Percentiles rank a stretch among this genome's conserved stretches.
These are phyloP conservation scores for Botrytis pseudocinerea DNA, from an alignment of 2,329 filamentous ascomycete species.

Conservation along the genomic window DNA sequence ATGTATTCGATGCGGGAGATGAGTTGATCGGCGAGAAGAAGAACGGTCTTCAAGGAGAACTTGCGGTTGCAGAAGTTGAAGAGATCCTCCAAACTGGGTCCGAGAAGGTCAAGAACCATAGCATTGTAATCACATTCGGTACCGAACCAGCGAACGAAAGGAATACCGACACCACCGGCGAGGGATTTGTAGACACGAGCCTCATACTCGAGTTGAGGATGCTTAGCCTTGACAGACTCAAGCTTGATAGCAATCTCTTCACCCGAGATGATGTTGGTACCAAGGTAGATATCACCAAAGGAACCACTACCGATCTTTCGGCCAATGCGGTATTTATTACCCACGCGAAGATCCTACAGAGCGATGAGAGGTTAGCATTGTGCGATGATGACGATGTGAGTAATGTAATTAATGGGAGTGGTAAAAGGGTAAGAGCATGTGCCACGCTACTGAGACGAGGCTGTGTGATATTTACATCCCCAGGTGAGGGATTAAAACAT, in stretches of 20 bases:
- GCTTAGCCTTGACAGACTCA: constrained; percentile 98
- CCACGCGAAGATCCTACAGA: constrained; percentile 89
- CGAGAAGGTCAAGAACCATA: constrained; percentile 97
- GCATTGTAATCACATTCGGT: constrained; percentile 99
- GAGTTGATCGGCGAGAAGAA: constrained; percentile 94
- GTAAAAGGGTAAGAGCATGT: constrained; percentile 19
- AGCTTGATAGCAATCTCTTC: constrained; percentile 99
- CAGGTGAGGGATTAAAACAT: constrained; percentile 22
- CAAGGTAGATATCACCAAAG: constrained; percentile 98
- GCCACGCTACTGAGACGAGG: constrained; percentile 33
- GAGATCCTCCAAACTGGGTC: constrained; percentile 91
- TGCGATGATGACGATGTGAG: constrained; percentile 11
- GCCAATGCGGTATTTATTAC: constrained; percentile 99
- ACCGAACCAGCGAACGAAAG: constrained; percentile 98
- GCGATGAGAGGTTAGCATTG: constrained; percentile 32
- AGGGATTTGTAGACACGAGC: constrained; percentile 89
- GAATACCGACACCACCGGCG: constrained; percentile 94
- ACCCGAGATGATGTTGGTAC: constrained; percentile 99
- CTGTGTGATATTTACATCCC: constrained; percentile 28
- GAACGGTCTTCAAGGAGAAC: constrained; percentile 97
- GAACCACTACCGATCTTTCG: constrained; percentile 97
- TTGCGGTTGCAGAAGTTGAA: constrained; percentile 99
- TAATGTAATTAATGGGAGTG: neutral
- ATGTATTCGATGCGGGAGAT: constrained; percentile 99
- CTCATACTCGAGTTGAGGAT: constrained; percentile 98